Base-by-base conservation (phyloP, 2,329 filamentous ascomycete species). In the Colletotrichum scovillei region DNA sequence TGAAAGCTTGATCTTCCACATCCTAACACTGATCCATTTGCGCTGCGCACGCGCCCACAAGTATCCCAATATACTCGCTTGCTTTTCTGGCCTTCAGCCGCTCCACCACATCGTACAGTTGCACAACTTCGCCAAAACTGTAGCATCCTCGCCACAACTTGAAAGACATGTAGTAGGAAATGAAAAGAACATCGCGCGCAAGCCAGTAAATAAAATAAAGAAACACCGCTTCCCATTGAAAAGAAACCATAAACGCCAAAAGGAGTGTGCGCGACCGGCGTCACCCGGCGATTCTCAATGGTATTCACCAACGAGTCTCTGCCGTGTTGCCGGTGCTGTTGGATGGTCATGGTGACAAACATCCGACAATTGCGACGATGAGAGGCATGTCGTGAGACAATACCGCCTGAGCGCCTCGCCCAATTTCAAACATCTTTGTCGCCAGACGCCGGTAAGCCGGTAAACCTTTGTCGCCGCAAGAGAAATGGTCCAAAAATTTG, bases 241-340 rank as follows among this genome's bases (percentile, higher is more conserved):
- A 58, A 56, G 19, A 63, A 30, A 64, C 46, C 68, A 63, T 42
- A 65, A 75, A 75, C 73, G 69, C 74, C 73, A 38, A 28, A 75
- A 73, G 69, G 74, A 75, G 74, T 67, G 73, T 75, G 56, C 75
- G 66, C 53, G 66, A 66, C 72, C 63, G 42, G 53, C 62, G 63
- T 58, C 57, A 63, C 53, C 67, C 58, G 72, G 72, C 68, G 62
- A 56, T 63, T 58, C 64, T 57, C 72, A 16, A 75, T 74, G 68
- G 72, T 58, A 35, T 56, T 22, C 35, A 46, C 60, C 67, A 35
- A 35, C 46, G 26, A 56, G 30, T 52, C 49, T 56, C 55, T 52
- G 35, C 67, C 49, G 55, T 53, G 42, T 69, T 73, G 66, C 66
- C 66, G 65, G 70, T 65, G 42, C 52, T 65, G 63, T 65, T 57